These are phyloP conservation scores for Solanum gracilifrons DNA, from an alignment of 257 asterid genomes.

Conservation along the genomic window DNA sequence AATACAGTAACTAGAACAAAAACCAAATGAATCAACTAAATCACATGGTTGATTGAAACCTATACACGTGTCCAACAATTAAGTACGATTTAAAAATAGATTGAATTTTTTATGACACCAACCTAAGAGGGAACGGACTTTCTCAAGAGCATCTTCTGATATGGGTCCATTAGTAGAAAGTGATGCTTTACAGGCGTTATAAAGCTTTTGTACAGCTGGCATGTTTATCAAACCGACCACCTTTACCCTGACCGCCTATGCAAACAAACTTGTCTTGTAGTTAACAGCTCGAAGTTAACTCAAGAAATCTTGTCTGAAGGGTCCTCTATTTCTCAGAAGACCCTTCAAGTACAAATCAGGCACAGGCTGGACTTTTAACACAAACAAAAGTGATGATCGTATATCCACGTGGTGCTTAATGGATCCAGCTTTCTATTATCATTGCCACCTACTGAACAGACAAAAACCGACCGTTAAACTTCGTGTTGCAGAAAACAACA, in stretches of 20 bases:
- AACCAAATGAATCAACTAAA: background rate
- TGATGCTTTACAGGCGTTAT: conserved; percentile 84
- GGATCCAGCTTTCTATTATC: conserved; percentile 2
- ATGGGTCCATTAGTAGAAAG: conserved; percentile 83
- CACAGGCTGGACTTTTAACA: background rate
- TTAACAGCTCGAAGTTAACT: background rate
- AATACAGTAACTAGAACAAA: background rate
- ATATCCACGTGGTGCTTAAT: conserved; percentile 1
- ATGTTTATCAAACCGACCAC: conserved; percentile 29
- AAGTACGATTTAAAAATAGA: background rate
- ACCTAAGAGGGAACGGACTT: conserved; percentile 87
- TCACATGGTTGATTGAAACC: background rate
- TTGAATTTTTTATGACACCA: conserved; percentile 2
- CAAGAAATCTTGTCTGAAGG: conserved; percentile 11
- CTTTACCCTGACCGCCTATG: conserved; percentile 5
- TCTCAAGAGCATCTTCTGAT: conserved; percentile 89
- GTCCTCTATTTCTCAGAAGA: conserved; percentile 26
- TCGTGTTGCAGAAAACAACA: background rate
- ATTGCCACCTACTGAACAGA: background rate
- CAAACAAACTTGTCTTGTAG: background rate
- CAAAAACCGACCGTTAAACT: background rate
- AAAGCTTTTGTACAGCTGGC: conserved; percentile 99
- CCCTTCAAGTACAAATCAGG: conserved; percentile 11
- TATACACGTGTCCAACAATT: background rate
- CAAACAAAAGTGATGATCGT: background rate